A percentile compares a stretch with the other conserved stretches of the same genome.
phyloP scores from a whole-genome alignment of 352 stramenopile species.

The Phytophthora sojae region DNA sequence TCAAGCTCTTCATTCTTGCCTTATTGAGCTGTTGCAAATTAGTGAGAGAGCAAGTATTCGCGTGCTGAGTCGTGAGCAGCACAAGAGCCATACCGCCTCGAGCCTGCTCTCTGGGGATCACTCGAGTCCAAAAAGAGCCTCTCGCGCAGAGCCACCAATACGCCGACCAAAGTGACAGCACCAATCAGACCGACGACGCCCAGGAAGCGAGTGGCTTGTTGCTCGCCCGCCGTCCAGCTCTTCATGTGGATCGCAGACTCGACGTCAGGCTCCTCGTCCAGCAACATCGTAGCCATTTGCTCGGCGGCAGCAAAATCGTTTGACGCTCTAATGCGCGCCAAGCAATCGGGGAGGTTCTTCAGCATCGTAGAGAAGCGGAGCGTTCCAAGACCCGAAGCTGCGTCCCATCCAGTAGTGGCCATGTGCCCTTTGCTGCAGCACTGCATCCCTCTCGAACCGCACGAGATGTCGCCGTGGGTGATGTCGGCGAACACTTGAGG shows the following conservation, averaged over 20 bases:
- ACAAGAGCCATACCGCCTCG: conserved; percentile 44
- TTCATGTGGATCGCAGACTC: background rate
- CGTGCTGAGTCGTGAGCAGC: conserved; percentile 55
- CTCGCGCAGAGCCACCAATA: conserved; percentile 49
- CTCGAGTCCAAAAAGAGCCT: conserved; percentile 42
- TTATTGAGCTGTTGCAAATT: conserved; percentile 4
- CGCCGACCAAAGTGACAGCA: conserved; percentile 39
- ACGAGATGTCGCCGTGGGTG: conserved; percentile 66
- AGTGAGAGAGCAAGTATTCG: conserved; percentile 58
- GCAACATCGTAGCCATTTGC: conserved; percentile 9
- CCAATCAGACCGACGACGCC: conserved; percentile 42
- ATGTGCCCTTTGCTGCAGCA: conserved; percentile 62
- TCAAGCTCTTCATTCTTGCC: background rate
- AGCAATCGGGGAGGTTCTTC: conserved; percentile 51
- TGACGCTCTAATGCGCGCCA: conserved; percentile 31
- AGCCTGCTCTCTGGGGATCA: conserved; percentile 11
- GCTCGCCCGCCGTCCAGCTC: conserved; percentile 34
- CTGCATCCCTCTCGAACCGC: conserved; percentile 47
- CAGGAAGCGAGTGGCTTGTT: conserved; percentile 35
- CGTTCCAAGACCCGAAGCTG: conserved; percentile 69
- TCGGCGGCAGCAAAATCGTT: conserved; percentile 13
- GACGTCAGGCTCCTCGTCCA: conserved; percentile 12
- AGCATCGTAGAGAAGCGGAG: conserved; percentile 55
- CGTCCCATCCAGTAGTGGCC: conserved; percentile 72
- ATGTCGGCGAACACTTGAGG: conserved; percentile 80